Conservation (phyloP, 257 asterid species). For the Solanum clarkiae region DNA sequence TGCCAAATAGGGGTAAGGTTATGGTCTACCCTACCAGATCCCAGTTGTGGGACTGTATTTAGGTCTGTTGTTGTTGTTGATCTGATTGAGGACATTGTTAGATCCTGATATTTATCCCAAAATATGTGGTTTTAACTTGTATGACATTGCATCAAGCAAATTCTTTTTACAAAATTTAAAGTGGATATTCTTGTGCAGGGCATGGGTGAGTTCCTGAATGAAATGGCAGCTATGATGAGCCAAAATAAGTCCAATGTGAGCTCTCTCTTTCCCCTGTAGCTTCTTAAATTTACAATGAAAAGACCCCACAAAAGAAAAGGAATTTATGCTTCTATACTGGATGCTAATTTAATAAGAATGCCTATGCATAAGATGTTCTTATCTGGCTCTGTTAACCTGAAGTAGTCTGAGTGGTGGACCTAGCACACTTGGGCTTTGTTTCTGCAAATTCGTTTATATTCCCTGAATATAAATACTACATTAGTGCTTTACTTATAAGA, state of each 20-base stretch:
- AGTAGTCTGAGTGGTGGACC: not conserved
- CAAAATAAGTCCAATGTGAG: constrained; percentile 51
- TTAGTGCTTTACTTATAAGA: not conserved
- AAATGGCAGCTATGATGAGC: constrained; percentile 78
- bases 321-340: not conserved
- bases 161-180: not conserved
- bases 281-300: not conserved
- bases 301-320: not conserved
- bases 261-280: not conserved
- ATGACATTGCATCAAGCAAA: not conserved
- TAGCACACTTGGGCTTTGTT: not conserved
- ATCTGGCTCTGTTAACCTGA: not conserved
- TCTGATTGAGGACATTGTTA: not conserved
- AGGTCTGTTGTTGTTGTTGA: not conserved
- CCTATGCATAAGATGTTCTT: not conserved
- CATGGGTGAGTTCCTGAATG: constrained; percentile 80
- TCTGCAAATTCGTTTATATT: not conserved
- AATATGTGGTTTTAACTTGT: not conserved
- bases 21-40: not conserved
- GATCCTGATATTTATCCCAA: not conserved
- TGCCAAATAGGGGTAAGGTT: not conserved
- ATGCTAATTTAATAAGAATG: not conserved
- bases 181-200: constrained; percentile 40
- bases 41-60: not conserved
- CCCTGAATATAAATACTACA: not conserved